phyloP scores from a whole-genome alignment of 176 grass and related monocot genomes.

The Echinochloa phyllopogon region DNA sequence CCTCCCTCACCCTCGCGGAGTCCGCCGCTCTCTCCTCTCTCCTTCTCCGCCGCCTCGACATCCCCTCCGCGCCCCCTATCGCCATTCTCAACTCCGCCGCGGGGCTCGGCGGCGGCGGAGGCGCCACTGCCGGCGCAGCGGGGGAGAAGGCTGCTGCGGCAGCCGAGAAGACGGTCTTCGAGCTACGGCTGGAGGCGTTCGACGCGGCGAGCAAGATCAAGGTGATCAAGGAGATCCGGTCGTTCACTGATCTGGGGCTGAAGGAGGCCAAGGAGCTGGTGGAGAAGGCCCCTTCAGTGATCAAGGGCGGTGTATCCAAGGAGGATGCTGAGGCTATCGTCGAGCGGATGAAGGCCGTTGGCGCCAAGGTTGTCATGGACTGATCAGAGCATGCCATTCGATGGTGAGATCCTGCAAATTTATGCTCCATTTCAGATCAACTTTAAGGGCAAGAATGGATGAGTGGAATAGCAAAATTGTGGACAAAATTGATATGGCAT shows the following conservation, averaged over 20 bases:
- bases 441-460: background rate
- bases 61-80: slow-evolving; percentile 62
- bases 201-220: slow-evolving; percentile 96
- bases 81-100: slow-evolving; percentile 84
- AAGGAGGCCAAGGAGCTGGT: slow-evolving; percentile 99
- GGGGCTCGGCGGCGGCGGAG: slow-evolving; percentile 47
- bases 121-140: slow-evolving; percentile 9
- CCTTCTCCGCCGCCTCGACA: slow-evolving; percentile 59
- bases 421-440: slow-evolving; percentile 5
- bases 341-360: slow-evolving; percentile 88
- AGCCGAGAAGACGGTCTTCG: slow-evolving; percentile 92
- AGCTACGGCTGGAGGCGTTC: slow-evolving; percentile 77
- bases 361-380: slow-evolving; percentile 84
- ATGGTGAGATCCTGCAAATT: slow-evolving; percentile 39
- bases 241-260: slow-evolving; percentile 84
- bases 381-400: slow-evolving; percentile 31
- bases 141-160: slow-evolving; percentile 62
- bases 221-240: slow-evolving; percentile 95
- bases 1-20: slow-evolving; percentile 72
- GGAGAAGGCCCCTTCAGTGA: slow-evolving; percentile 81
- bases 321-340: slow-evolving; percentile 84
- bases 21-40: slow-evolving; percentile 66
- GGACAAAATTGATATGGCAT: background rate
- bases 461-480: slow-evolving; percentile 1
- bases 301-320: slow-evolving; percentile 82